Evolutionary conservation across 2,329 filamentous ascomycete genomes (phyloP).

Genomic region (Cordyceps cicadae): DNA sequence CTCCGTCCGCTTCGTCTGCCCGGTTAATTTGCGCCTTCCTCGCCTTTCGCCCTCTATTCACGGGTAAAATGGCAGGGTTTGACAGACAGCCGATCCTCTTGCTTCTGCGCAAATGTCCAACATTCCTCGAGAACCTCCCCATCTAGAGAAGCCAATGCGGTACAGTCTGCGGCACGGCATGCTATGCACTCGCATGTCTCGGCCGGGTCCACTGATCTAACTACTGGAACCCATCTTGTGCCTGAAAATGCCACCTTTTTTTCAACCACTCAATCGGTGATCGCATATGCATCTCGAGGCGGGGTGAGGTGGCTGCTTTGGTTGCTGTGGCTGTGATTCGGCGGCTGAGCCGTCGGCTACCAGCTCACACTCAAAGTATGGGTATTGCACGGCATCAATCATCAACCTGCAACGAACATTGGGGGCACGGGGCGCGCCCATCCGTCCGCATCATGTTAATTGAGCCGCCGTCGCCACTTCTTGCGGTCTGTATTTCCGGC

Average conservation of each 20-base stretch:
- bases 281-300: not conserved
- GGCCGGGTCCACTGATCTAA: not conserved
- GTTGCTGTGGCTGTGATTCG: not conserved
- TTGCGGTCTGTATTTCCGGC: no score
- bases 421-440: not conserved
- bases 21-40: not conserved
- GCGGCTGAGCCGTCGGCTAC: not conserved
- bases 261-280: not conserved
- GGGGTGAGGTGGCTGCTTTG: not conserved
- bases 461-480: no score
- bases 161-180: not conserved
- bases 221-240: not conserved
- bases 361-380: no score
- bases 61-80: no score
- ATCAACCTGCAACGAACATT: not conserved
- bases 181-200: not conserved
- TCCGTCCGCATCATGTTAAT: not conserved
- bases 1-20: not conserved
- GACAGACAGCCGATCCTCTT: not conserved
- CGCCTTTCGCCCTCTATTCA: no score
- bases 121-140: not conserved
- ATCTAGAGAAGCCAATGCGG: not conserved
- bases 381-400: no score
- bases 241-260: not conserved
- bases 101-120: not conserved